phyloP scores from a whole-genome alignment of 192 early-diverging fungal genomes.

The Coemansia sp. region DNA sequence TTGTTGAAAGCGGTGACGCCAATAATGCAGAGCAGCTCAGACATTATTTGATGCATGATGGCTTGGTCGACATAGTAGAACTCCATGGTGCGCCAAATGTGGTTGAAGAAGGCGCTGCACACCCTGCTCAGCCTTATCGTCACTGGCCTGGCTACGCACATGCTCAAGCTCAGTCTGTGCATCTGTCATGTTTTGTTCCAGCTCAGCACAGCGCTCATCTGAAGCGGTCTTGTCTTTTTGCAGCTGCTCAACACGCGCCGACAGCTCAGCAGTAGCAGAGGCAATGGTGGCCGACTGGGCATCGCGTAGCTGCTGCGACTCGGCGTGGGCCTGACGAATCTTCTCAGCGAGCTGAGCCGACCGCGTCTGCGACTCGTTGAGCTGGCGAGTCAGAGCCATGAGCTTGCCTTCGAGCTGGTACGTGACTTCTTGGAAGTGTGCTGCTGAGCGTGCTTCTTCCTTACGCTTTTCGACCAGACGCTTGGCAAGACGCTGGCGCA shows the following conservation, averaged over 20 bases:
- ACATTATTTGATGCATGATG: slow-evolving; percentile 90
- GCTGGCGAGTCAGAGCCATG: slow-evolving; percentile 86
- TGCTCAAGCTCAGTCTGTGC: slow-evolving; percentile 20
- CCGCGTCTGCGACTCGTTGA: slow-evolving; percentile 64
- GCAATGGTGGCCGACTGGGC: slow-evolving; percentile 13
- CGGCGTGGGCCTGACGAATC: slow-evolving; percentile 33
- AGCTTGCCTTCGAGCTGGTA: slow-evolving; percentile 96
- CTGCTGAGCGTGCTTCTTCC: slow-evolving; percentile 84
- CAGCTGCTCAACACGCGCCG: slow-evolving; percentile 21
- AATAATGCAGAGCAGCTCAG: slow-evolving; percentile 92
- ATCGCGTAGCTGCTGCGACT: slow-evolving; percentile 17
- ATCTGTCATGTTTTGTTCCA: slow-evolving; percentile 8
- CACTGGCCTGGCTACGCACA: slow-evolving; percentile 19
- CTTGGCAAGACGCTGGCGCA: slow-evolving; percentile 72
- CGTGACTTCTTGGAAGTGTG: slow-evolving; percentile 91
- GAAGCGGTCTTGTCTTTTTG: slow-evolving; percentile 29
- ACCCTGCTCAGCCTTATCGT: slow-evolving; percentile 7
- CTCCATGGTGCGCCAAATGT: slow-evolving; percentile 92
- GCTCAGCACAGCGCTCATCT: slow-evolving; percentile 25
- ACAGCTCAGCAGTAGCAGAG: slow-evolving; percentile 19
- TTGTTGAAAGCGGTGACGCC: slow-evolving; percentile 97
- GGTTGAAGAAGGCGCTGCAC: slow-evolving; percentile 72
- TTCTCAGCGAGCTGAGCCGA: slow-evolving; percentile 61
- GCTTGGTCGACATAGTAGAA: slow-evolving; percentile 95
- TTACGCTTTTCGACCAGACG: slow-evolving; percentile 69